A percentile compares a stretch with the other conserved stretches of the same genome.
These are phyloP conservation scores for Hibiscus mutabilis DNA, from an alignment of 345 rosid species.

Conservation along the genomic window DNA sequence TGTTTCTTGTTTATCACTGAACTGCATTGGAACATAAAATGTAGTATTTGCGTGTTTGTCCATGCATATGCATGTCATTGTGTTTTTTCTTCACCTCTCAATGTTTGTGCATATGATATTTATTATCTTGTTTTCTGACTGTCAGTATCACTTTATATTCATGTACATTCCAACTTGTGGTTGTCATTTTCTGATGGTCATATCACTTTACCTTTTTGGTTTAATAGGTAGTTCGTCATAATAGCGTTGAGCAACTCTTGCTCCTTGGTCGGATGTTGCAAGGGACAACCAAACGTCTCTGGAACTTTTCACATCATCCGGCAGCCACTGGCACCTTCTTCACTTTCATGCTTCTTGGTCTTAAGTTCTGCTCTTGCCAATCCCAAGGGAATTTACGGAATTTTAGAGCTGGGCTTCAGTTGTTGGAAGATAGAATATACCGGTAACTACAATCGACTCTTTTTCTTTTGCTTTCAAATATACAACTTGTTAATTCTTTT, in stretches of 20 bases:
- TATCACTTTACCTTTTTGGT: slow-evolving; percentile 5
- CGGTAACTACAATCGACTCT: slow-evolving; percentile 40
- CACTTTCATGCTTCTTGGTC: slow-evolving; percentile 94
- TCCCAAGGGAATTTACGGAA: slow-evolving; percentile 78
- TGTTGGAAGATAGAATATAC: slow-evolving; percentile 88
- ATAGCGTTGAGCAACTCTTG: slow-evolving; percentile 89
- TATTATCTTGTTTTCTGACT: background rate
- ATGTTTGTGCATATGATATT: background rate
- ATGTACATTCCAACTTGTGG: background rate
- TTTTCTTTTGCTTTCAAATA: background rate
- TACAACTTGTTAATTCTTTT: background rate
- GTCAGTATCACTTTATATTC: background rate
- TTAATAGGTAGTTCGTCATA: slow-evolving; percentile 77
- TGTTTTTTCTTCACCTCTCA: background rate
- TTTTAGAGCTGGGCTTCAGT: slow-evolving; percentile 85
- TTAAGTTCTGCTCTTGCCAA: slow-evolving; percentile 89
- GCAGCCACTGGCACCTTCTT: slow-evolving; percentile 96
- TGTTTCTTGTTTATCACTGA: slow-evolving; percentile 13
- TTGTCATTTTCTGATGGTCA: background rate
- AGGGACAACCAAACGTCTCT: slow-evolving; percentile 72
- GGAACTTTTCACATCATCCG: slow-evolving; percentile 96
- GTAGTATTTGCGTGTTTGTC: background rate
- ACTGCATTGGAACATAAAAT: background rate
- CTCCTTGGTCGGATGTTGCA: slow-evolving; percentile 89
- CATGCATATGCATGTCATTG: background rate